A percentile compares a stretch with the other conserved stretches of the same genome.
These are phyloP conservation scores for Chalciporus piperatoides DNA, from an alignment of 1,284 basidiomycete species.

Conservation along the genomic window DNA sequence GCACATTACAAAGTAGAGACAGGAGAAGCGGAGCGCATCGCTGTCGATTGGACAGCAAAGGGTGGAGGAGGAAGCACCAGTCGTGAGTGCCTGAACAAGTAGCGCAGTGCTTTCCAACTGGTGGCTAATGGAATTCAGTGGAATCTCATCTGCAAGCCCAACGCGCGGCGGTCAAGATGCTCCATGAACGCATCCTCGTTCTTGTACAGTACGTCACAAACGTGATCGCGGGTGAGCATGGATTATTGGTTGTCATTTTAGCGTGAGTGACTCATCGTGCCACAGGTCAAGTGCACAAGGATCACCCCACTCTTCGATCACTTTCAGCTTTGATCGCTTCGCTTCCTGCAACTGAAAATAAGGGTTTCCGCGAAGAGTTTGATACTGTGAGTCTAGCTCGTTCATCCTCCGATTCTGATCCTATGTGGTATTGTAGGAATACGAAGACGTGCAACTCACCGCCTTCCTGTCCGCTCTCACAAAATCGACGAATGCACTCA, in stretches of 20 bases:
- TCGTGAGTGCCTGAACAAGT: conserved; percentile 44
- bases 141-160: conserved; percentile 88
- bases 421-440: conserved; percentile 62
- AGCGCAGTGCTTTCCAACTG: neutral
- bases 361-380: conserved; percentile 80
- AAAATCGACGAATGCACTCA: conserved; percentile 81
- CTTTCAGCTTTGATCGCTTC: conserved; percentile 83
- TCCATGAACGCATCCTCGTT: conserved; percentile 84
- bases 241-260: neutral
- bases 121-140: conserved; percentile 50
- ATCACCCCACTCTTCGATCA: conserved; percentile 80
- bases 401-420: neutral
- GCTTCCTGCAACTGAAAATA: conserved; percentile 79
- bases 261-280: conserved; percentile 5
- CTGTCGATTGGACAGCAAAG: conserved; percentile 92
- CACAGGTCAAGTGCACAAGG: conserved; percentile 62
- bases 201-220: conserved; percentile 80
- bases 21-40: conserved; percentile 97
- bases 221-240: conserved; percentile 64
- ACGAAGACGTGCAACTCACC: conserved; percentile 92
- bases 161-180: conserved; percentile 93
- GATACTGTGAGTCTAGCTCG: conserved; percentile 58
- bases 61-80: conserved; percentile 84
- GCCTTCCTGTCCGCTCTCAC: conserved; percentile 86
- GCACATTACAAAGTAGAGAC: conserved; percentile 88